Evolutionary conservation across 1,284 basidiomycete genomes (phyloP).

Genomic region (Moesziomyces antarcticus): DNA sequence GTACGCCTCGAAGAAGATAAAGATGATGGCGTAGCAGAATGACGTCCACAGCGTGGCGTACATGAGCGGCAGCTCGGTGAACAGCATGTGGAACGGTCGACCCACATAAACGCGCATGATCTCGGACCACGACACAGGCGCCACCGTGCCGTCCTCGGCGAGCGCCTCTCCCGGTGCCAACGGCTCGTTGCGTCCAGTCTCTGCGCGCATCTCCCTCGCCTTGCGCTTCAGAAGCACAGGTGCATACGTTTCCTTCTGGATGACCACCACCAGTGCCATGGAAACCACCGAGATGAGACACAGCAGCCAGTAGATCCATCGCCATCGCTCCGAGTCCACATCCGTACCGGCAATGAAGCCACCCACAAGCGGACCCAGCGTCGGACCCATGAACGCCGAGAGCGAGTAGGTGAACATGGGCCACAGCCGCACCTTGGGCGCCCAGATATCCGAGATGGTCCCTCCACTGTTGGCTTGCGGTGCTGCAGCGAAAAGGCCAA

Average conservation of each 20-base stretch:
- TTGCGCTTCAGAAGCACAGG: conserved; percentile 41
- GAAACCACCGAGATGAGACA: conserved; percentile 31
- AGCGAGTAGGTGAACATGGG: conserved; percentile 50
- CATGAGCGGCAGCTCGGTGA: conserved; percentile 41
- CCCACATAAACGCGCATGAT: conserved; percentile 33
- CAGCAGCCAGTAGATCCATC: conserved; percentile 46
- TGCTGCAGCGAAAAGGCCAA: conserved; percentile 50
- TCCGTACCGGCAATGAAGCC: conserved; percentile 31
- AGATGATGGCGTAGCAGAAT: conserved; percentile 47
- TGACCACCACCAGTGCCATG: conserved; percentile 18
- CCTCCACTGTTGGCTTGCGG: conserved; percentile 41
- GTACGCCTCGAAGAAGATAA: conserved; percentile 54
- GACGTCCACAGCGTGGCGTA: conserved; percentile 45
- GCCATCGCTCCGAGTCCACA: conserved; percentile 22
- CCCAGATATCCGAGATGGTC: conserved; percentile 41
- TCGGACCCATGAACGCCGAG: conserved; percentile 44
- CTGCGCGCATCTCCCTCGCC: conserved; percentile 8
- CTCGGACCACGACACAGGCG: conserved; percentile 19
- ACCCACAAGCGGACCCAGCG: conserved; percentile 28
- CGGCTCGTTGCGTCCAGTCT: conserved; percentile 21
- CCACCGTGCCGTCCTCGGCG: conserved; percentile 10
- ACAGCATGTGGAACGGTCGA: conserved; percentile 43
- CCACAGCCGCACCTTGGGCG: conserved; percentile 30
- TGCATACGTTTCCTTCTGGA: conserved; percentile 45
- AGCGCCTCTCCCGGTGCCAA: conserved; percentile 24